Conservation (phyloP, 495 filamentous ascomycete genomes). For the Penicillium malachiteum region DNA sequence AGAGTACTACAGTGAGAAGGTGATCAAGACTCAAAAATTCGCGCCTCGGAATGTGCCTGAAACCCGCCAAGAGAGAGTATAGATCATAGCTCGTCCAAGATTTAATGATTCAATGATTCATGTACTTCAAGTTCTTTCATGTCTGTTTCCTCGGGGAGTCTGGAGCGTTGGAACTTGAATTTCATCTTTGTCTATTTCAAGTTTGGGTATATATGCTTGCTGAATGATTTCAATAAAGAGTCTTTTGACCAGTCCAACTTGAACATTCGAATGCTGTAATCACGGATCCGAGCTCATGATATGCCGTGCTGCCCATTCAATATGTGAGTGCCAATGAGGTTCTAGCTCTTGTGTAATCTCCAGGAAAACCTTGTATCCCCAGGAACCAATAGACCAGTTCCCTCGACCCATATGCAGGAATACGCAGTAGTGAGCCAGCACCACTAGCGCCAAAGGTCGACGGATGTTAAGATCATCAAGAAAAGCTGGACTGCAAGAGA, state of each 20-base stretch:
- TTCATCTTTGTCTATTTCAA: too few relatives aligned
- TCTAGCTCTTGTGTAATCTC: constrained; percentile 18
- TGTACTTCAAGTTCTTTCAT: too few relatives aligned
- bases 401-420: constrained; percentile 22
- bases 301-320: constrained; percentile 13
- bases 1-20: constrained; percentile 14
- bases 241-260: neutral
- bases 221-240: too few relatives aligned
- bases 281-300: neutral
- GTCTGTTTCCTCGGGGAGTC: too few relatives aligned
- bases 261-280: neutral
- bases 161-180: too few relatives aligned
- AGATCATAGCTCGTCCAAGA: neutral
- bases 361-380: constrained; percentile 18
- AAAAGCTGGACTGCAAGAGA: constrained; percentile 11
- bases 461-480: constrained; percentile 14
- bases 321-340: constrained; percentile 18
- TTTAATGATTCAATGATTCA: too few relatives aligned
- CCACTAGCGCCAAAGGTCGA: constrained; percentile 21
- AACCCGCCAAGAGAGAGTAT: constrained; percentile 3
- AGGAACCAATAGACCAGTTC: constrained; percentile 22
- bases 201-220: too few relatives aligned
- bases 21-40: constrained; percentile 16
- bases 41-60: constrained; percentile 11
- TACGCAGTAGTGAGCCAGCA: constrained; percentile 26